Conservation (phyloP, 345 rosid species). For the Trapa incisa region DNA sequence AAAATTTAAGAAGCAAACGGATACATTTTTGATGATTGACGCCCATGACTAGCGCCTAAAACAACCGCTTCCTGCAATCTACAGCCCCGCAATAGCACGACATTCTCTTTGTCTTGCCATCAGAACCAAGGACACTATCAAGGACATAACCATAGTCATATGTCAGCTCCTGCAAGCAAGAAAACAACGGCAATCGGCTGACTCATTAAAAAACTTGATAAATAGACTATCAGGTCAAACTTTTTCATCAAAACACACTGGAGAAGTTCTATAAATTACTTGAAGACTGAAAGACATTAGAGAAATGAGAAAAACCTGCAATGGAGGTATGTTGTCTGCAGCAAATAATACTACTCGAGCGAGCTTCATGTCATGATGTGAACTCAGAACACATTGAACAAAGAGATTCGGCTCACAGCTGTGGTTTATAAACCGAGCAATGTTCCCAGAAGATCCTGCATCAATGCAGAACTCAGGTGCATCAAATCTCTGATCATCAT, state of each 20-base stretch:
- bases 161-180: conserved; percentile 49
- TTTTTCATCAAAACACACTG: neutral
- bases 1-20: neutral
- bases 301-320: conserved; percentile 41
- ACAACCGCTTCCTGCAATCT: conserved; percentile 59
- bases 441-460: conserved; percentile 66
- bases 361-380: conserved; percentile 67
- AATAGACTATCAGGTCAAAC: neutral
- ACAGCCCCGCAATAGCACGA: conserved; percentile 69
- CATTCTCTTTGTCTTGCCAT: conserved; percentile 60
- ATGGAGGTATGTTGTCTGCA: conserved; percentile 84
- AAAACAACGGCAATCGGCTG: neutral
- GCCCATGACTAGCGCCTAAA: conserved; percentile 19
- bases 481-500: conserved; percentile 37
- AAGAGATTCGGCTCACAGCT: conserved; percentile 95
- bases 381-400: conserved; percentile 75
- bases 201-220: no score
- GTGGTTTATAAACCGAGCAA: conserved; percentile 86
- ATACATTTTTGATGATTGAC: neutral
- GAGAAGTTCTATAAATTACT: neutral
- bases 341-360: conserved; percentile 91
- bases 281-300: neutral
- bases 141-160: conserved; percentile 85
- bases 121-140: conserved; percentile 60
- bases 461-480: conserved; percentile 84